Evolutionary conservation across 2,329 filamentous ascomycete species (phyloP).

Genomic region (Fusarium sp.): DNA sequence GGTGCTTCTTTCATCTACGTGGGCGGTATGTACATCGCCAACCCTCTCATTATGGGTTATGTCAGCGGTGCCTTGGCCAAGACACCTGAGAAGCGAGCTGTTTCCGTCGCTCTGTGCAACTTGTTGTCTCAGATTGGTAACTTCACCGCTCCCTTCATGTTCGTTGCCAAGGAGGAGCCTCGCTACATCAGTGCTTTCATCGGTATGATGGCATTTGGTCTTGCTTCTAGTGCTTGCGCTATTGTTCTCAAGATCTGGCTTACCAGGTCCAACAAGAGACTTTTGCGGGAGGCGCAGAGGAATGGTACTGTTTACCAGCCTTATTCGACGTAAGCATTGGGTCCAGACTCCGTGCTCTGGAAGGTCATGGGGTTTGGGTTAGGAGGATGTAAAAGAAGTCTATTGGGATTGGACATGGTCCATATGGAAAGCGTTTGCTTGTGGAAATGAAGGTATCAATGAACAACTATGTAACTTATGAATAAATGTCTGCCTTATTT

Average conservation of each 20-base stretch:
- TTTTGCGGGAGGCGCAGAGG: constrained; percentile 13
- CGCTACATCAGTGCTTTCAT: constrained; percentile 23
- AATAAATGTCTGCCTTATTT: background rate
- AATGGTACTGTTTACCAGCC: constrained; percentile 21
- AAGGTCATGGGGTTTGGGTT: too few relatives aligned
- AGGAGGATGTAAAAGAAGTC: too few relatives aligned
- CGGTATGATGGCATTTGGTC: constrained; percentile 21
- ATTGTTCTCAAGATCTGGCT: constrained; percentile 20
- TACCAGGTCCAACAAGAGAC: constrained; percentile 9
- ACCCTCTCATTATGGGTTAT: constrained; percentile 23
- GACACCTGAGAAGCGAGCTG: constrained; percentile 11
- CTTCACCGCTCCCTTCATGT: constrained; percentile 24
- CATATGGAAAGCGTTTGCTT: background rate
- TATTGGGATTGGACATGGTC: too few relatives aligned
- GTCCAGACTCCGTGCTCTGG: background rate
- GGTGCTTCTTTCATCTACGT: constrained; percentile 19
- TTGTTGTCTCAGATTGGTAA: constrained; percentile 16
- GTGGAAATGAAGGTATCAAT: background rate
- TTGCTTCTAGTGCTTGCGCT: constrained; percentile 4
- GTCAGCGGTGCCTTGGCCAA: constrained; percentile 22
- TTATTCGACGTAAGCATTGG: constrained; percentile 4
- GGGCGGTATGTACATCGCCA: constrained; percentile 16
- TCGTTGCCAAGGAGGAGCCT: constrained; percentile 15
- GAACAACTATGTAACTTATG: background rate
- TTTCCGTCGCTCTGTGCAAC: constrained; percentile 13